Evolutionary conservation across 202 grass and related monocot genomes (phyloP), one percentile per base, ranked within the genome.

Genomic region (Setaria viridis): DNA sequence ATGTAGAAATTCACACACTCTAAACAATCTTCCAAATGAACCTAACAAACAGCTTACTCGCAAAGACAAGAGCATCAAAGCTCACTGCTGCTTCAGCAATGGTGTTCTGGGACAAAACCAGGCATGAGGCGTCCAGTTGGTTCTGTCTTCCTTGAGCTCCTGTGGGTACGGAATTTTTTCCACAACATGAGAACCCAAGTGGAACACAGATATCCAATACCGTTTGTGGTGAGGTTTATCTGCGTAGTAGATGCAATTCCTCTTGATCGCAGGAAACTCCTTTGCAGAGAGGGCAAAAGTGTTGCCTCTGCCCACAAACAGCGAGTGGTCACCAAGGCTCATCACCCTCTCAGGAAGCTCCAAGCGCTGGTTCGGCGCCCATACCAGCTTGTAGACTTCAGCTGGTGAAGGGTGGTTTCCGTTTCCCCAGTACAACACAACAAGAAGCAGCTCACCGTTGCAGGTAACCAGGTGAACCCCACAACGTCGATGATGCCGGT

Each of bases 21-120:
- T n/a, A n/a, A n/a, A n/a, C n/a, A n/a, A n/a, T n/a, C n/a, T n/a
- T n/a, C n/a, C n/a, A n/a, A n/a, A 9, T 11, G 7, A 9, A 49
- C 6, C 47, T 49, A 13, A 49, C 45, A 10, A 47, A 47, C 45
- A 47, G 7, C 45, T 47, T 47, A 47, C 9, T 47, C 45, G 6
- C 45, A 7, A 47, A 47, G 42, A 7, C 42, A 43, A 43, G 42
- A 43, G 42, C 42, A 6, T 43, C 42, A 43, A 35, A 35, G 34
- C 34, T 35, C 34, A 35, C 34, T 35, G 34, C 56, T 13, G 4
- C 33, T 19, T 56, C 7, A 56, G 21, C 1, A 69, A 58, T n/a
- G 72, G 9, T 32, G 8, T 34, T 21, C 62, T 69, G 7, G 21
- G 63, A 56, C 83, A 78, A 78, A 78, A 78, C 39, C 83, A 78